Percentiles rank a stretch among this genome's conserved stretches.
These are phyloP conservation scores for Phymatotrichopsis omnivora DNA, from an alignment of 2,329 filamentous ascomycete species.

Conservation along the genomic window DNA sequence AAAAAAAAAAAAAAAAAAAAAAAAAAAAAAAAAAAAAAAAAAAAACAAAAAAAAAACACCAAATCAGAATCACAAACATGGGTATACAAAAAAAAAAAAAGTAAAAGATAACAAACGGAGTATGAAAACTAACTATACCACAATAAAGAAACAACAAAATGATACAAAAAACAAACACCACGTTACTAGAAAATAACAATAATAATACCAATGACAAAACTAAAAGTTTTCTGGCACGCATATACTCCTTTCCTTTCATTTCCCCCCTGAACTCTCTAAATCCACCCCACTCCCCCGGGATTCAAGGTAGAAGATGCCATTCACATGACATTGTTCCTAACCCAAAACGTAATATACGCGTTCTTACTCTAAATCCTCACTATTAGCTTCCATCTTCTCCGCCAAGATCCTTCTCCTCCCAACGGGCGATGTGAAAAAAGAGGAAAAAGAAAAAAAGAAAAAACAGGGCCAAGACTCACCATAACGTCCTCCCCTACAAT, in stretches of 20 bases:
- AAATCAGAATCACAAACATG: background rate
- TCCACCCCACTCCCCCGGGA: too few species aligned
- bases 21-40: slow-evolving; percentile 2
- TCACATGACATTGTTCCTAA: slow-evolving; percentile 31
- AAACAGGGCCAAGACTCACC: slow-evolving; percentile 22
- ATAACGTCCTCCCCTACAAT: slow-evolving; percentile 30
- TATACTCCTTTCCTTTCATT: too few species aligned
- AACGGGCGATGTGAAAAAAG: too few species aligned
- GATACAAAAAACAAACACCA: slow-evolving; percentile 5
- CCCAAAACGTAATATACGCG: slow-evolving; percentile 32
- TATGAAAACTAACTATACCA: background rate
- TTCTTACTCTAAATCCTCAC: slow-evolving; percentile 25
- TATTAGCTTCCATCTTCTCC: too few species aligned
- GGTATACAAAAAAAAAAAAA: background rate
- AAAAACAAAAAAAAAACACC: background rate
- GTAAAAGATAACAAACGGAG: background rate
- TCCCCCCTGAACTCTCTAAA: too few species aligned
- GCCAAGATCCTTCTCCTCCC: too few species aligned
- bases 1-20: background rate
- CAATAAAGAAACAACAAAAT: background rate
- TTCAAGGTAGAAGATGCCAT: background rate
- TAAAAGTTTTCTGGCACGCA: background rate
- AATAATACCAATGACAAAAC: slow-evolving; percentile 1
- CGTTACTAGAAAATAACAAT: slow-evolving; percentile 3
- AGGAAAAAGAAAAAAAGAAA: background rate